Evolutionary conservation across 2,329 filamentous ascomycete species (phyloP), one percentile per base, ranked within the genome.

Genomic region (Microdochium paspali): DNA sequence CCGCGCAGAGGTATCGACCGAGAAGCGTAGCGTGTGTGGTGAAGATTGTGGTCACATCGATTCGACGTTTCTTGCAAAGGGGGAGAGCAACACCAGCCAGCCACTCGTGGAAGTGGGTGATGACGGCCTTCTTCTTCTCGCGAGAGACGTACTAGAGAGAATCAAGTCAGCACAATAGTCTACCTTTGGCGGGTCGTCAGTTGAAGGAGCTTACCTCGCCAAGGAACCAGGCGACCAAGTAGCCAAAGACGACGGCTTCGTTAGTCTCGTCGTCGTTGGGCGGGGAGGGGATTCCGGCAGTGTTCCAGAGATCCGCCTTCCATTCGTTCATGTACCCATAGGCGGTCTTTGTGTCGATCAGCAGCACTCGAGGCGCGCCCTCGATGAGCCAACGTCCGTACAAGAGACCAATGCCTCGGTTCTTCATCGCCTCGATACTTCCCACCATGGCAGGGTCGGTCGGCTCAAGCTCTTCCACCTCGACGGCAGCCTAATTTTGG

Each of bases 91-190:
- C 93, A 68, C 91, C 93, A 10, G 93, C 85, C 47, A 98, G 79
- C 93, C 93, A 98, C 69, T 98, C 93, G 73, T 98, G 93, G 73
- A 97, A 97, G 67, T 98, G 93, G 48, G 90, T 93, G 66, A 97
- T 93, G 54, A 98, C 89, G 3, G 93, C 93, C 61, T 82, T 87
- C 56, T 83, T 84, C 68, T 87, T 93, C 69, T 97, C 91, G 65
- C 95, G 90, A 60, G 84, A 88, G 53, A 95, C 89, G 66, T 90
- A 97, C 90, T 95, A 57, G 20, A 28, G 26, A 28, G 46, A 9
- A 53, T n/a, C 9, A 25, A 42, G 44, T 53, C 24, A 58, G 58
- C 32, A 51, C 47, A 35, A n/a, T n/a, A n/a, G n/a, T n/a, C n/a
- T n/a, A n/a, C n/a, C n/a, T n/a, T n/a, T n/a, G n/a, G n/a, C n/a